Evolutionary conservation across 331 rosid genomes (phyloP).

Genomic region (Phaseolus coccineus): DNA sequence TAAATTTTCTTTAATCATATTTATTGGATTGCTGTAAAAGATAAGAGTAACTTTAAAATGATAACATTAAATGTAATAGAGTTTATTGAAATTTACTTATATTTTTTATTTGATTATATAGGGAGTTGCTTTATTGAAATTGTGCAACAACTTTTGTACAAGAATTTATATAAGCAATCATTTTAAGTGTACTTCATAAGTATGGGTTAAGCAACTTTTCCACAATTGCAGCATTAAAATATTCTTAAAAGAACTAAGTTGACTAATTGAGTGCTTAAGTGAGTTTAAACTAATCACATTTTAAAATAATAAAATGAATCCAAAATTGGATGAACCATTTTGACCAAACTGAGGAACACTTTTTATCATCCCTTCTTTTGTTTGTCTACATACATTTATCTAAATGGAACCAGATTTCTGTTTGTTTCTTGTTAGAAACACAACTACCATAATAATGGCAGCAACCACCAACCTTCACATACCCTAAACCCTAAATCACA

Average conservation of each 20-base stretch:
- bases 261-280: neutral
- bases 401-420: slow-evolving; percentile 33
- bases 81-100: too few species aligned
- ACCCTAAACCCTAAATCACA: neutral
- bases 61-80: too few species aligned
- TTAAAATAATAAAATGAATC: neutral
- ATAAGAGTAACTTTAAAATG: too few species aligned
- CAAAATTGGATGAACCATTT: neutral
- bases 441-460: neutral
- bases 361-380: slow-evolving; percentile 1
- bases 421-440: slow-evolving; percentile 8
- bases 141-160: too few species aligned
- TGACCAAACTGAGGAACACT: neutral
- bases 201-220: neutral
- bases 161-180: too few species aligned
- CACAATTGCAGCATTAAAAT: neutral
- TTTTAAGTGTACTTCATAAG: too few species aligned
- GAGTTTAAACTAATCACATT: neutral
- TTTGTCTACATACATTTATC: neutral
- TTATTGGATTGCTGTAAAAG: too few species aligned
- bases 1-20: too few species aligned
- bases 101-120: too few species aligned
- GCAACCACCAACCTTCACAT: neutral
- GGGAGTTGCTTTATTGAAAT: too few species aligned
- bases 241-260: neutral